Conservation (phyloP, 495 filamentous ascomycete species). For the Usnea hakonensis region DNA sequence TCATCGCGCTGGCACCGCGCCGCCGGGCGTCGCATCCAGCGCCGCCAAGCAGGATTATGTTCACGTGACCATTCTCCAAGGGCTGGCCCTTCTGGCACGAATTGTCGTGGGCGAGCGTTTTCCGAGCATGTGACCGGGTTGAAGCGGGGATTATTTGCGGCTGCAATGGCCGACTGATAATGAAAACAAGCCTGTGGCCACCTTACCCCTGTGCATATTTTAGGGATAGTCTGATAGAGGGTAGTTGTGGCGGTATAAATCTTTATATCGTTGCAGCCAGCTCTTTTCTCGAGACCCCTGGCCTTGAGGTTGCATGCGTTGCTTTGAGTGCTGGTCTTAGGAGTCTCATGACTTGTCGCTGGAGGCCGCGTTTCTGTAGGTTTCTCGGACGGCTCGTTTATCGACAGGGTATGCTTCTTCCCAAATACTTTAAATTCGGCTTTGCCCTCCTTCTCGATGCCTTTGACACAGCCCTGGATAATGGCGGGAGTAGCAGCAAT, state of each 20-base stretch:
- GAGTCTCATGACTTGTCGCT: constrained; percentile 15
- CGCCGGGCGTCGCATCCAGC: constrained; percentile 14
- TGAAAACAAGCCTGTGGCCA: constrained; percentile 19
- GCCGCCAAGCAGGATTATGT: constrained; percentile 15
- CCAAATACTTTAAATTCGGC: constrained; percentile 26
- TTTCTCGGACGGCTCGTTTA: constrained; percentile 14
- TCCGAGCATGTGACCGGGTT: constrained; percentile 17
- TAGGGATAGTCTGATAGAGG: constrained; percentile 11
- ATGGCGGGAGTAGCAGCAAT: constrained; percentile 22
- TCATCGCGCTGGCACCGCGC: constrained; percentile 17
- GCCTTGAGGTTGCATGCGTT: constrained; percentile 15
- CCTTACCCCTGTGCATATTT: constrained; percentile 9
- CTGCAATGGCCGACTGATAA: constrained; percentile 16
- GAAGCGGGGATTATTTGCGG: constrained; percentile 12
- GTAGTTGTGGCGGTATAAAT: constrained; percentile 13
- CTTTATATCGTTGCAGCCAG: constrained; percentile 10
- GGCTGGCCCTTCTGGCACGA: constrained; percentile 6
- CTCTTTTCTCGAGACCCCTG: constrained; percentile 14
- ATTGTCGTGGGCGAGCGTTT: constrained; percentile 8
- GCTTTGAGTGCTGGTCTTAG: constrained; percentile 17
- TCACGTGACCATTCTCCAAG: constrained; percentile 10
- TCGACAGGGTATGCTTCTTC: constrained; percentile 22
- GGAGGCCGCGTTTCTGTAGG: constrained; percentile 16
- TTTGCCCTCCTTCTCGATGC: constrained; percentile 26
- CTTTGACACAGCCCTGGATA: constrained; percentile 23